Evolutionary conservation across 495 filamentous ascomycete species (phyloP).

Genomic region (Aspergillus bertholletiae): DNA sequence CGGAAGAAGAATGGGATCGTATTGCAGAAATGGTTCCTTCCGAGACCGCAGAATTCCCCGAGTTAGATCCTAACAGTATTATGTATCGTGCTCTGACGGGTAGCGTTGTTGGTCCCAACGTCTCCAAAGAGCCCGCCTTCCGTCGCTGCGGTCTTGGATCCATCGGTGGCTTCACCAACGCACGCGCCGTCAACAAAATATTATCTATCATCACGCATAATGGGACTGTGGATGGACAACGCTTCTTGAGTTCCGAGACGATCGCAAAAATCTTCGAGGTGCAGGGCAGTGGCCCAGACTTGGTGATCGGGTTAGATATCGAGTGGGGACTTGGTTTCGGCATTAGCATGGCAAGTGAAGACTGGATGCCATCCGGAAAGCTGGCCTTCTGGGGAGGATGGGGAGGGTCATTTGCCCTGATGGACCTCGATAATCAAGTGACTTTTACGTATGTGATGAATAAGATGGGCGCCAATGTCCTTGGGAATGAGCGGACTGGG

Average conservation of each 20-base stretch:
- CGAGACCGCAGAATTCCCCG: neutral
- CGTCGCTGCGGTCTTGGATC: conserved; percentile 24
- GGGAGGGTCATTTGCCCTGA: conserved; percentile 39
- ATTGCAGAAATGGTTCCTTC: conserved; percentile 25
- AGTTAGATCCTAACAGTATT: conserved; percentile 14
- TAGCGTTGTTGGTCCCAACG: neutral
- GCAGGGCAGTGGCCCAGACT: conserved; percentile 30
- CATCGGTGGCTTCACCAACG: conserved; percentile 32
- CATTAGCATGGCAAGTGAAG: conserved; percentile 10
- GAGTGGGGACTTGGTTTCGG: conserved; percentile 38
- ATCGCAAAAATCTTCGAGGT: conserved; percentile 37
- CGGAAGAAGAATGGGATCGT: conserved; percentile 28
- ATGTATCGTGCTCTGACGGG: conserved; percentile 12
- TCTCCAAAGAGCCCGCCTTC: conserved; percentile 16
- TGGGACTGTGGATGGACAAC: conserved; percentile 28
- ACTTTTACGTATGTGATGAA: conserved; percentile 47
- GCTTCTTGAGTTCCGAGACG: conserved; percentile 26
- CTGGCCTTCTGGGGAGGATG: conserved; percentile 43
- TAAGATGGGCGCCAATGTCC: conserved; percentile 25
- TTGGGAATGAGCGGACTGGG: conserved; percentile 28
- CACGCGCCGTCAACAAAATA: conserved; percentile 27
- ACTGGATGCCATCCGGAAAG: conserved; percentile 27
- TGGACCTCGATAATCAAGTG: conserved; percentile 38
- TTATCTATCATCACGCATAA: conserved; percentile 27
- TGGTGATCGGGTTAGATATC: conserved; percentile 21